A percentile compares a stretch with the other conserved stretches of the same genome.
These are phyloP conservation scores for Trichoderma orchidacearum DNA, from an alignment of 495 filamentous ascomycete species.

Conservation along the genomic window DNA sequence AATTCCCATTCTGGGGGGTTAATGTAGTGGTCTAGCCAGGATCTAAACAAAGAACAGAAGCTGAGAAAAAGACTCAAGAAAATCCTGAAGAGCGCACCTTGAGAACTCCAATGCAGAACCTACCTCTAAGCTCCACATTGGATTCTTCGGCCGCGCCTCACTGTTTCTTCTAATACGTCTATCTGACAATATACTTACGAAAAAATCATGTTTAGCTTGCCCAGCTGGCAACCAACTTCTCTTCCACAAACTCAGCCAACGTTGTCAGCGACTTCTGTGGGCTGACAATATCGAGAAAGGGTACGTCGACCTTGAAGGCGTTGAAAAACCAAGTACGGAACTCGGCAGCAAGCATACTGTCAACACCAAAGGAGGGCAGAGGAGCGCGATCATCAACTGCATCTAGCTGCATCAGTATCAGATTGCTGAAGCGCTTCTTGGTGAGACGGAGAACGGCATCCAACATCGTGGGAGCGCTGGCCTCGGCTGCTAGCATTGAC, in stretches of 20 bases:
- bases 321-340: constrained; percentile 21
- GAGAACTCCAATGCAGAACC: background rate
- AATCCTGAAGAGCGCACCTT: background rate
- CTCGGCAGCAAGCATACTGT: constrained; percentile 30
- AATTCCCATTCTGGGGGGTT: too few species aligned
- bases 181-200: too few species aligned
- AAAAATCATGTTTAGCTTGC: background rate
- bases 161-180: background rate
- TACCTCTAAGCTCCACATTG: background rate
- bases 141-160: background rate
- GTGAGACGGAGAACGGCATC: constrained; percentile 9
- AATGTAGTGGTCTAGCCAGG: too few species aligned
- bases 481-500: background rate
- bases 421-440: constrained; percentile 12
- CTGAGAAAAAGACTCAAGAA: background rate
- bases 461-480: background rate
- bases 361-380: constrained; percentile 20
- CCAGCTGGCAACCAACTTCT: constrained; percentile 2
- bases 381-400: constrained; percentile 14
- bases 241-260: constrained; percentile 4
- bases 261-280: background rate
- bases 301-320: constrained; percentile 20
- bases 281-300: constrained; percentile 14
- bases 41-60: background rate
- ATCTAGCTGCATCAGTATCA: constrained; percentile 17